Base-by-base conservation (phyloP, 2,329 filamentous ascomycete species). In the Fusarium graminum region DNA sequence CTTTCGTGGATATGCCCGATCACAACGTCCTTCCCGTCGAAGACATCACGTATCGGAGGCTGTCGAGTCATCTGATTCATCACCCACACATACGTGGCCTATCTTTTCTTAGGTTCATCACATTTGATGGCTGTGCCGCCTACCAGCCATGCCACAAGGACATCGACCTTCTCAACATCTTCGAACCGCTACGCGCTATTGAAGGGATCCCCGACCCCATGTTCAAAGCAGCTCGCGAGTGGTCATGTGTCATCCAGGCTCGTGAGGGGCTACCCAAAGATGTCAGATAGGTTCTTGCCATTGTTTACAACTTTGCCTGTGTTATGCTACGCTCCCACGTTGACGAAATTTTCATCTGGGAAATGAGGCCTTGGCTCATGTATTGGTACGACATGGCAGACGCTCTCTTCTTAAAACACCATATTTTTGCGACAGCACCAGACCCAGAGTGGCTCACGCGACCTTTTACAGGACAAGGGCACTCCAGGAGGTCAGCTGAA, bases 251-350 rank as follows among this genome's bases (percentile, higher is more conserved):
- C 11, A 26, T 69, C 4, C 76, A 78, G 50, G 59, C 68, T 7
- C 17, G 26, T 1, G 7, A 32, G 3, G 11, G 29, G 7, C 54
- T 78, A 3, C 75, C 75, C 16, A 74, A 67, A 42, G 68, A 74
- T 30, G 51, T 77, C 39, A 71, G 76, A 64, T 78, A 68, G 75
- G 53, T 77, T 30, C 72, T 77, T 25, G 67, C 74, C 28, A 70
- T 47, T 41, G 59, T 77, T 22, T 78, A 74, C 63, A 69, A 77
- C 64, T 74, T 77, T 19, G 56, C 73, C 49, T 71, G 53, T 53
- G 65, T 74, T 25, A 72, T 75, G 67, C 65, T 78, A 7, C 58
- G 53, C 16, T 53, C 52, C 3, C 50, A 52, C 2, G 45, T 53
- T 12, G 49, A 50, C n/a, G 63, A 74, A 42, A 39, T 59, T 6